Percentiles rank a stretch among this genome's conserved stretches.
phyloP scores from a whole-genome alignment of 2,329 filamentous ascomycete species.

The Canariomyces notabilis region DNA sequence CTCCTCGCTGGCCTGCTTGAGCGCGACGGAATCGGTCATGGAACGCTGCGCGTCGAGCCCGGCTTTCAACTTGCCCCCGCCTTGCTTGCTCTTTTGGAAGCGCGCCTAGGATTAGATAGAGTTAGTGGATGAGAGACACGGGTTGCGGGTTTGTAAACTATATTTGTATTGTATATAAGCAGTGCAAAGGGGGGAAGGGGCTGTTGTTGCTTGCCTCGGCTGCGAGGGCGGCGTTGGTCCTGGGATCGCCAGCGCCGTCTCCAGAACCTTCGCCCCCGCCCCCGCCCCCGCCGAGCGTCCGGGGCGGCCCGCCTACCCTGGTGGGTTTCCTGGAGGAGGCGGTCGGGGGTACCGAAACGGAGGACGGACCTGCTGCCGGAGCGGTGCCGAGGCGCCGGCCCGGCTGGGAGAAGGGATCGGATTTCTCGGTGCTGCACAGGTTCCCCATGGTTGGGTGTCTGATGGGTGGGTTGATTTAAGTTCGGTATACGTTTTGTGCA shows the following conservation, averaged over 20 bases:
- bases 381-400: conserved; percentile 66
- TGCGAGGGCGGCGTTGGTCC: conserved; percentile 69
- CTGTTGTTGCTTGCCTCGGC: conserved; percentile 62
- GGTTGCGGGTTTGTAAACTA: neutral
- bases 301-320: conserved; percentile 48
- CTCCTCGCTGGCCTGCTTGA: conserved; percentile 62
- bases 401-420: conserved; percentile 64
- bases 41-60: conserved; percentile 73
- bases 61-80: conserved; percentile 59
- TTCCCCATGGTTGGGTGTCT: conserved; percentile 63
- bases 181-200: neutral
- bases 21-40: conserved; percentile 61
- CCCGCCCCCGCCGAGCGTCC: conserved; percentile 58
- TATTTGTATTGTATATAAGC: neutral
- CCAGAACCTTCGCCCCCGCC: conserved; percentile 25
- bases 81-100: conserved; percentile 10
- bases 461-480: too few relatives aligned
- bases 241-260: conserved; percentile 54
- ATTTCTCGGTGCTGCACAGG: conserved; percentile 72
- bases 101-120: too few relatives aligned
- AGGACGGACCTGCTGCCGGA: conserved; percentile 43
- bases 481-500: too few relatives aligned
- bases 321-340: conserved; percentile 29
- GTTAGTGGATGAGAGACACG: too few relatives aligned
- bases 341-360: conserved; percentile 45